These are phyloP conservation scores for Taphrina wiesneri DNA, from an alignment of 1,139 yeast species.

Conservation along the genomic window DNA sequence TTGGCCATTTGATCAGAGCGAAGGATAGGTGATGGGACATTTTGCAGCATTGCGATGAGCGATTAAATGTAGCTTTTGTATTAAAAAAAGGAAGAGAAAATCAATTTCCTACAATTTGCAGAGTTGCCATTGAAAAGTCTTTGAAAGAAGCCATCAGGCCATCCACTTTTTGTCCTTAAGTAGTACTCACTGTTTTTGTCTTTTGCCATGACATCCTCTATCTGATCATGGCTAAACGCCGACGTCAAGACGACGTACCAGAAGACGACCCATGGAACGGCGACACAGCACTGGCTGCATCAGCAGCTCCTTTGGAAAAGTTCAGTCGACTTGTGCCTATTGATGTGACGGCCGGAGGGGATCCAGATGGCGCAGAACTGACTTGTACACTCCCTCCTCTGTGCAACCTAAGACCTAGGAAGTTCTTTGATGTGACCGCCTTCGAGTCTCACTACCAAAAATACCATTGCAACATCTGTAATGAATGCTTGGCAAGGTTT, in stretches of 20 bases:
- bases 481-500: conserved; percentile 50
- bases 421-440: conserved; percentile 30
- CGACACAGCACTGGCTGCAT: background rate
- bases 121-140: no score
- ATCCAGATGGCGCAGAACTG: background rate
- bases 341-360: background rate
- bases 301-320: background rate
- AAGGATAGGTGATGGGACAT: background rate
- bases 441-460: conserved; percentile 37
- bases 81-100: no score
- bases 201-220: background rate
- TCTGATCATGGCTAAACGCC: background rate
- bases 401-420: conserved; percentile 37
- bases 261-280: background rate
- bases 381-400: conserved; percentile 40
- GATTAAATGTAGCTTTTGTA: background rate
- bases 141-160: background rate
- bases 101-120: no score
- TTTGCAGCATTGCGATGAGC: conserved; percentile 3
- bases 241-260: background rate
- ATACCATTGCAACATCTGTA: conserved; percentile 46
- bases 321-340: background rate
- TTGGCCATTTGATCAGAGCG: conserved; percentile 9
- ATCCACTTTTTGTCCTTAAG: background rate
- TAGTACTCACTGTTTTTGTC: background rate